Percentiles rank a stretch among this genome's conserved stretches.
Conservation (phyloP, 306 rosid species). For the Vigna hirtella region DNA sequence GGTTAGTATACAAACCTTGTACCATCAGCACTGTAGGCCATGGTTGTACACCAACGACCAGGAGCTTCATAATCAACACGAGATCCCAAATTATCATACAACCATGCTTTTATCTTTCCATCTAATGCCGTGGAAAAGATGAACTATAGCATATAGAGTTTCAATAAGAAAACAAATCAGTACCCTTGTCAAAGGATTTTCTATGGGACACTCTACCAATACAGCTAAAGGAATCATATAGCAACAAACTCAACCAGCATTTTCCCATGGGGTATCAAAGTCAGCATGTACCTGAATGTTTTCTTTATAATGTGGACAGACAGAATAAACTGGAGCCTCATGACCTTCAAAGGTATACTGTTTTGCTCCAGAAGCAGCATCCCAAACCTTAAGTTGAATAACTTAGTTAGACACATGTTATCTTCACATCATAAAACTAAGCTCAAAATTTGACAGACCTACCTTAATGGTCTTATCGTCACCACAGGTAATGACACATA, state of each 20-base stretch:
- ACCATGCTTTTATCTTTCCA: conserved; percentile 98
- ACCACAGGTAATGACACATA: conserved; percentile 96
- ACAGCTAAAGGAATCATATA: conserved; percentile 26
- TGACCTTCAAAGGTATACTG: conserved; percentile 94
- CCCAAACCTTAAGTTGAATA: conserved; percentile 82
- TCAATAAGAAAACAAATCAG: conserved; percentile 34
- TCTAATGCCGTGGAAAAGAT: conserved; percentile 95
- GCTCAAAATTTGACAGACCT: conserved; percentile 42
- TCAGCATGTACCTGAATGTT: conserved; percentile 76
- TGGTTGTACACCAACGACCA: conserved; percentile 99
- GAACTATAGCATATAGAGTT: conserved; percentile 58
- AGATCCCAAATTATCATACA: conserved; percentile 98
- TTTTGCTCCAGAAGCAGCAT: conserved; percentile 82
- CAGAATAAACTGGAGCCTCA: conserved; percentile 96
- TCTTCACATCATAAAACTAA: conserved; percentile 40
- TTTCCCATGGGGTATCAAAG: conserved; percentile 7
- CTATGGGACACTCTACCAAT: conserved; percentile 24
- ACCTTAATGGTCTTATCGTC: conserved; percentile 98
- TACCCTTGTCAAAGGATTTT: conserved; percentile 26
- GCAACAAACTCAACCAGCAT: conserved; percentile 17
- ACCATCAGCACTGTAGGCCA: conserved; percentile 98
- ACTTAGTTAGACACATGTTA: conserved; percentile 38
- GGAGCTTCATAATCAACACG: conserved; percentile 99
- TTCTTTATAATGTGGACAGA: conserved; percentile 96
- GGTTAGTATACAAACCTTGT: conserved; percentile 69